Evolutionary conservation across 108 stramenopile genomes (phyloP), one percentile per base, ranked within the genome.

Genomic region (Poteriospumella lacustris): DNA sequence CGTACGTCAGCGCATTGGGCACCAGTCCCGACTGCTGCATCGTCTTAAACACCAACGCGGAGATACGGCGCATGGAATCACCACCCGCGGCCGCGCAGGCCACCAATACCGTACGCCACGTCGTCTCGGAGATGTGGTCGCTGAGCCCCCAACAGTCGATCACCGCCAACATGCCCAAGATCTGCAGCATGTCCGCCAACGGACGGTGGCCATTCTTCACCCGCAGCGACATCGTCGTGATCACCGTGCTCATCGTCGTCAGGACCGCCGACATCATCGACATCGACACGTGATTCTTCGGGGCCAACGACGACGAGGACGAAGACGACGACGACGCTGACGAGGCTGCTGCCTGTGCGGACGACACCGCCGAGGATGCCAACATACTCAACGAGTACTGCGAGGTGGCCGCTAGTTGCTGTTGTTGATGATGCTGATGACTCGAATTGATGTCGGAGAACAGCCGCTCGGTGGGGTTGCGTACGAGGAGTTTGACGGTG

Each of bases 1-100:
- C 70, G 42, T 73, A 73, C 38, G 70, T 52, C 31, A 73, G 33
- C 19, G 47, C 70, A 73, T 73, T 33, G 5, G 70, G 12, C 3
- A 19, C 9, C 5, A 73, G 9, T 26, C 70, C 70, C 15, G 19
- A 15, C 31, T 24, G 3, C 42, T 73, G 9, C 70, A 73, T 42
- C 5, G 12, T 12, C 9, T 56, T 5, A 42, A 52, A 73, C 3
- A 73, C 42, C 26, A 73, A 24, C 26, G 5, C 26, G 9, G 70
- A 24, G 3, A 56, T 3, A 19, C 47, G 43, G 28, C 47, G 38
- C 43, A 44, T 73, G 5, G 36, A 5, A 73, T 73, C 12, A 12
- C 47, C 70, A 52, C 47, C 70, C 26, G 9, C n/a, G 5, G 41
- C 33, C 12, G 9, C 70, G 36, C 70, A 73, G 9, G 70, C 70